Evolutionary conservation across 75 land plant genomes (phyloP).

Genomic region (Pinus taeda): DNA sequence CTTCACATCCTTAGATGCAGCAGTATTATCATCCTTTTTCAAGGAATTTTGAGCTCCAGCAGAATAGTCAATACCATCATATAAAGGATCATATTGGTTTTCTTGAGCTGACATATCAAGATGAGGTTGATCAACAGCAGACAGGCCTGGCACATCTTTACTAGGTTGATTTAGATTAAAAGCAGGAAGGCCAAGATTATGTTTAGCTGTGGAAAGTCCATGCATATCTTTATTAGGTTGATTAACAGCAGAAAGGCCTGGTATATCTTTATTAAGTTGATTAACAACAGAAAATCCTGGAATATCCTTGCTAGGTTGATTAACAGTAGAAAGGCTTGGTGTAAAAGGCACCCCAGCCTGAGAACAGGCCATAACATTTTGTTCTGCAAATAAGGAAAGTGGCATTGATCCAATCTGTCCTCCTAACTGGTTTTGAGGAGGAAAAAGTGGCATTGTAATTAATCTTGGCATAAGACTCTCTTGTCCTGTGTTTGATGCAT

Average conservation of each 20-base stretch:
- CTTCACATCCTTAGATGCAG: background rate
- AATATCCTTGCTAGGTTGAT: background rate
- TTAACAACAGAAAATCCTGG: background rate
- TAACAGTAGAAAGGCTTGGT: conserved; percentile 23
- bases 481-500: background rate
- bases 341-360: conserved; percentile 28
- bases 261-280: background rate
- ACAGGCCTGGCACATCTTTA: background rate
- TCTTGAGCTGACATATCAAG: background rate
- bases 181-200: background rate
- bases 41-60: background rate
- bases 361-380: conserved; percentile 9
- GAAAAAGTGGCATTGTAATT: background rate
- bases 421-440: background rate
- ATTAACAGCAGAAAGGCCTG: background rate
- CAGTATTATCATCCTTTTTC: conserved; percentile 1
- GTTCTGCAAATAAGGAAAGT: background rate
- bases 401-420: conserved; percentile 2
- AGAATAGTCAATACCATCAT: conserved; percentile 14
- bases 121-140: background rate
- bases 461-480: background rate
- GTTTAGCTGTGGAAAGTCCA: background rate
- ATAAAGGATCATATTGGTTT: conserved; percentile 17
- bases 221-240: background rate
- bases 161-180: background rate